A percentile compares a stretch with the other conserved stretches of the same genome.
These are phyloP conservation scores for Skeletonema grethae DNA, from an alignment of 108 stramenopile genomes.

Conservation along the genomic window DNA sequence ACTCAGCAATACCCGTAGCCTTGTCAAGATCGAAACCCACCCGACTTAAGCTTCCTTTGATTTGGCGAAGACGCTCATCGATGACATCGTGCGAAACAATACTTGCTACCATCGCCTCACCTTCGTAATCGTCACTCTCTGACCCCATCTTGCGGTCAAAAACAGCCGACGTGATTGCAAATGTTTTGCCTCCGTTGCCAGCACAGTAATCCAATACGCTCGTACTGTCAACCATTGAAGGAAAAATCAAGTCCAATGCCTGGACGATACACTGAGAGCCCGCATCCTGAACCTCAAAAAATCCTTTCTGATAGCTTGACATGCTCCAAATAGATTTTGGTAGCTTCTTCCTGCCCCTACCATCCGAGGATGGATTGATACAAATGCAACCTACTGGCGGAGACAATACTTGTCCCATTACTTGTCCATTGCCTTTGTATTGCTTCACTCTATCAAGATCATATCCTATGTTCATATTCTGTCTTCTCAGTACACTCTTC, in stretches of 20 bases:
- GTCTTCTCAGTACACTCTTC: neutral
- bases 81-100: constrained; percentile 56
- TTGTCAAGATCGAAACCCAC: constrained; percentile 27
- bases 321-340: constrained; percentile 58
- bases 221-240: constrained; percentile 11
- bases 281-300: constrained; percentile 62
- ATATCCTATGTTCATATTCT: neutral
- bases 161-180: constrained; percentile 45
- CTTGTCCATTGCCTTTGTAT: neutral
- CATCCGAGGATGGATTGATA: constrained; percentile 14
- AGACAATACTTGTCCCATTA: constrained; percentile 6
- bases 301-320: constrained; percentile 52
- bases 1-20: neutral
- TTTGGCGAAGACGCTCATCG: constrained; percentile 47
- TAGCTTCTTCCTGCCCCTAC: constrained; percentile 1
- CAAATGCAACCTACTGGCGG: constrained; percentile 28
- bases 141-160: neutral
- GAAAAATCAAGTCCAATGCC: constrained; percentile 27
- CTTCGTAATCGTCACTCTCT: neutral
- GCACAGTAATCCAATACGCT: constrained; percentile 55
- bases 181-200: constrained; percentile 62
- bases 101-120: neutral
- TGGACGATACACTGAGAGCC: constrained; percentile 58
- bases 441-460: neutral
- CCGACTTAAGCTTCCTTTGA: constrained; percentile 51